A percentile compares a stretch with the other conserved stretches of the same genome.
Conservation (phyloP, 2,329 filamentous ascomycete genomes). For the Claviceps cyperi region DNA sequence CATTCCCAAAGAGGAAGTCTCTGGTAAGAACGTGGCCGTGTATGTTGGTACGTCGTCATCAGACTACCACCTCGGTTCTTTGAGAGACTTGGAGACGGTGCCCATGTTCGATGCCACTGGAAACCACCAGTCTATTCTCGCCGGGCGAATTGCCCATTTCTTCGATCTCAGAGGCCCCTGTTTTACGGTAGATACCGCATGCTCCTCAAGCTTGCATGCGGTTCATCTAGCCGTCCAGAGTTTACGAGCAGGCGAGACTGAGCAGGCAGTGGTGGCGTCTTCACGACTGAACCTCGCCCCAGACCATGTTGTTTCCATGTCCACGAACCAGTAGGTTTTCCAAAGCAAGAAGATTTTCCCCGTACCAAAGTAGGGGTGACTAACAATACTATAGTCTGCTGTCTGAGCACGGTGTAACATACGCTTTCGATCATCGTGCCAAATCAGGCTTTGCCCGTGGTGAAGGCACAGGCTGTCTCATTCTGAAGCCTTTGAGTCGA, state of each 20-base stretch:
- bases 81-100: slow-evolving; percentile 30
- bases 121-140: slow-evolving; percentile 35
- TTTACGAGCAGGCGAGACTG: slow-evolving; percentile 30
- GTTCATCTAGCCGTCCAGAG: slow-evolving; percentile 36
- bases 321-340: slow-evolving; percentile 3
- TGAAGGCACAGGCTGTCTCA: slow-evolving; percentile 40
- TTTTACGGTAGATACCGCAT: slow-evolving; percentile 37
- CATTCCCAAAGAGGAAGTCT: slow-evolving; percentile 30
- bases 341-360: background rate
- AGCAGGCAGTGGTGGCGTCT: slow-evolving; percentile 31
- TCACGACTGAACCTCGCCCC: slow-evolving; percentile 33
- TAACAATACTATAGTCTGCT: background rate
- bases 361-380: background rate
- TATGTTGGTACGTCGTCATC: slow-evolving; percentile 33
- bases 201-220: slow-evolving; percentile 35
- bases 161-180: slow-evolving; percentile 40
- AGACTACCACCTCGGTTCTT: slow-evolving; percentile 31
- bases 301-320: slow-evolving; percentile 20
- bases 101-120: slow-evolving; percentile 39
- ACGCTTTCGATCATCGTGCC: slow-evolving; percentile 22
- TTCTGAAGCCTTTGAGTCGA: slow-evolving; percentile 41
- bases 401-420: slow-evolving; percentile 17
- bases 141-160: slow-evolving; percentile 40
- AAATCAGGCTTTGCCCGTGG: slow-evolving; percentile 42
- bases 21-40: slow-evolving; percentile 34